Conservation (phyloP, 768 basidiomycete species). For the Collybiopsis luxurians region DNA sequence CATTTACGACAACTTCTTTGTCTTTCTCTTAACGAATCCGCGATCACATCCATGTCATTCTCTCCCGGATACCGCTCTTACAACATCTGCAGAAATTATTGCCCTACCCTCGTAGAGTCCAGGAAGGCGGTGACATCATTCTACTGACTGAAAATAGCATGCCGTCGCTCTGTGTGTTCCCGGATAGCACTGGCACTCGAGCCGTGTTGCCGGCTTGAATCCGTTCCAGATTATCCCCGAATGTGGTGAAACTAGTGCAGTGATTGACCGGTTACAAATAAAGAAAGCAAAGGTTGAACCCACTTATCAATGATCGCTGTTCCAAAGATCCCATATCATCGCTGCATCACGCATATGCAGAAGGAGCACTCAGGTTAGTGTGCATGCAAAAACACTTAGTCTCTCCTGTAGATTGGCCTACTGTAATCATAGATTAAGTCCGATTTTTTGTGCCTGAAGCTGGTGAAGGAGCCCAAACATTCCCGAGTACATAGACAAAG, state of each 20-base stretch:
- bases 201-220: conserved; percentile 9
- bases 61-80: conserved; percentile 13
- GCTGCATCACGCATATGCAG: no score
- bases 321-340: background rate
- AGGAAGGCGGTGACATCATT: conserved; percentile 6
- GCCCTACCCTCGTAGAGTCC: background rate
- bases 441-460: background rate
- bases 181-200: conserved; percentile 10
- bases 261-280: no score
- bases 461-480: conserved; percentile 6
- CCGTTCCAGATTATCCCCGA: conserved; percentile 10
- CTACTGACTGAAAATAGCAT: conserved; percentile 6
- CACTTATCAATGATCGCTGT: background rate
- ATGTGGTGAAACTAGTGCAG: conserved; percentile 1
- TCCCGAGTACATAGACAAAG: background rate
- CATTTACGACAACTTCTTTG: no score
- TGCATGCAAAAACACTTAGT: no score
- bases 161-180: conserved; percentile 13
- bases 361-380: no score
- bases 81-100: conserved; percentile 5
- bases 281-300: no score
- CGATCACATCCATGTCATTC: conserved; percentile 11
- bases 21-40: conserved; percentile 8
- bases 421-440: conserved; percentile 3
- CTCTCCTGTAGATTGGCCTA: background rate